A percentile compares a stretch with the other conserved stretches of the same genome.
phyloP scores from a whole-genome alignment of 2,329 filamentous ascomycete species.

The Ilyonectria sp. region DNA sequence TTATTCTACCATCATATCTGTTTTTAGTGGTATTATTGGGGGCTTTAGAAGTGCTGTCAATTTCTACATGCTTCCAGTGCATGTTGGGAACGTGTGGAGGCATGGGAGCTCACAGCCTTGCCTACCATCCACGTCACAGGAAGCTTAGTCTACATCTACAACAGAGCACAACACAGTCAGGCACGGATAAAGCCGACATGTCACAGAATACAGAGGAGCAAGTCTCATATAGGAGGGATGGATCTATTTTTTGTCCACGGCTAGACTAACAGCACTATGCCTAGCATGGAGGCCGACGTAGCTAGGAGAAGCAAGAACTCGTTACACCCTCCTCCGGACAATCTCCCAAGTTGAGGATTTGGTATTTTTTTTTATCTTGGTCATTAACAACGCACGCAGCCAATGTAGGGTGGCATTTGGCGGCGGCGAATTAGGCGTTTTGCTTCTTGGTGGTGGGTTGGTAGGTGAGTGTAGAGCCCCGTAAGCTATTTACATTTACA shows the following conservation, averaged over 20 bases:
- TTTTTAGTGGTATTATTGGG: too few relatives aligned
- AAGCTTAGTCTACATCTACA: too few relatives aligned
- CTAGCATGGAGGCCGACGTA: slow-evolving; percentile 39
- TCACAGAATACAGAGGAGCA: neutral
- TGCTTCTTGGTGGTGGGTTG: slow-evolving; percentile 36
- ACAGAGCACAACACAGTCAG: too few relatives aligned
- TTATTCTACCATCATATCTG: too few relatives aligned
- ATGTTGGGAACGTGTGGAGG: too few relatives aligned
- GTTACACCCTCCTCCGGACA: slow-evolving; percentile 44
- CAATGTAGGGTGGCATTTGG: slow-evolving; percentile 28
- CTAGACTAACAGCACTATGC: slow-evolving; percentile 44
- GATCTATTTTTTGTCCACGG: slow-evolving; percentile 44
- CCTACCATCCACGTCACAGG: too few relatives aligned
- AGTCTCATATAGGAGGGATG: slow-evolving; percentile 39
- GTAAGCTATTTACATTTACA: slow-evolving; percentile 56
- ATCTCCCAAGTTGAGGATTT: slow-evolving; percentile 43
- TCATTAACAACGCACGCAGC: slow-evolving; percentile 46
- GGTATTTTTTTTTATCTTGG: slow-evolving; percentile 43
- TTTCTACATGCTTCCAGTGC: too few relatives aligned
- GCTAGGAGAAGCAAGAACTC: slow-evolving; percentile 33
- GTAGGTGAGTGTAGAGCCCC: slow-evolving; percentile 27
- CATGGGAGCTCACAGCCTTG: too few relatives aligned
- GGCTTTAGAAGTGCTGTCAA: too few relatives aligned
- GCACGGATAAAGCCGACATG: too few relatives aligned
- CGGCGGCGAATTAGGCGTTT: slow-evolving; percentile 44